Conservation (phyloP, 1,139 yeast genomes). For the Groenewaldozyma sp. region DNA sequence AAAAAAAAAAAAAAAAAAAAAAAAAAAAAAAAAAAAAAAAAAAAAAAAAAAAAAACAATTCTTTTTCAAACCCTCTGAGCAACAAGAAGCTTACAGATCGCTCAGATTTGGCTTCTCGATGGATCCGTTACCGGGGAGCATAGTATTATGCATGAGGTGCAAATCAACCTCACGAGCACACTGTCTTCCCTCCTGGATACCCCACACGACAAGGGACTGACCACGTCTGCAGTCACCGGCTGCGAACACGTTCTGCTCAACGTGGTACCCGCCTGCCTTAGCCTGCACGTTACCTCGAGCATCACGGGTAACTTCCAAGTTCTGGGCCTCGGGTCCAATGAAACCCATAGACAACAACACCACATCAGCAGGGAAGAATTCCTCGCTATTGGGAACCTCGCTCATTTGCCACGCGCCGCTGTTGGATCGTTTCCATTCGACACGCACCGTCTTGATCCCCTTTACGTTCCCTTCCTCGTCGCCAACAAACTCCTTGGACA, state of each 20-base stretch:
- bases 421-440: conserved; percentile 95
- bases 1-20: not conserved
- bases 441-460: conserved; percentile 88
- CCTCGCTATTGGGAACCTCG: conserved; percentile 92
- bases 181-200: conserved; percentile 98
- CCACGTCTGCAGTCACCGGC: conserved; percentile 99
- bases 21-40: not conserved
- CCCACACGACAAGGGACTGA: conserved; percentile 97
- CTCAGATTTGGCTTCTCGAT: conserved; percentile 61
- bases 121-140: conserved; percentile 91
- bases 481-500: conserved; percentile 91
- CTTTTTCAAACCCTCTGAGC: not conserved
- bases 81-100: conserved; percentile 1
- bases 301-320: conserved; percentile 62
- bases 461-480: conserved; percentile 91
- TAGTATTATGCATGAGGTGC: conserved; percentile 65
- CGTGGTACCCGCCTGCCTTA: conserved; percentile 51
- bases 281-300: conserved; percentile 84
- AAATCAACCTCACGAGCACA: conserved; percentile 91
- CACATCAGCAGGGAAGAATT: conserved; percentile 87
- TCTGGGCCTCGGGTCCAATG: conserved; percentile 88
- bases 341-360: conserved; percentile 96
- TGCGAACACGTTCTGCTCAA: conserved; percentile 66
- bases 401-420: conserved; percentile 99
- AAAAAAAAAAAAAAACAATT: not conserved